Base-by-base conservation (phyloP, 345 rosid genomes). In the Citrus sinensis region DNA sequence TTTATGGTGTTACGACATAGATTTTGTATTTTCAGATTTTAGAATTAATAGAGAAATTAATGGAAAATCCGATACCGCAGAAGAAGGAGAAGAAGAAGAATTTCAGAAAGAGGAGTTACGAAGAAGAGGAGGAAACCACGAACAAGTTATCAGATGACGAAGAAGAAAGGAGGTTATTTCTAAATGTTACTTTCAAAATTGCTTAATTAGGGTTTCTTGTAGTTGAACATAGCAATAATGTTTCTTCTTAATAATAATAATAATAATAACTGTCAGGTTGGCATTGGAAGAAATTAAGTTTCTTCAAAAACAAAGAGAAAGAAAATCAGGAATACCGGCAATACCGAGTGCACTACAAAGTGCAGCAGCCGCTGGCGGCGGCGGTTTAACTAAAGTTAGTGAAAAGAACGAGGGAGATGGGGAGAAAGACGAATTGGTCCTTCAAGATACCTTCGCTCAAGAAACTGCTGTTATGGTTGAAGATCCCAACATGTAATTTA, bases 391-490 rank as follows among this genome's bases (percentile, higher is more conserved):
- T 67, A 92, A 89, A 83, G 34, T 82, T 37, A 80, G 74, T 9
- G 98, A 93, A 62, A 91, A 91, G 83, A 75, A 60, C 54, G 99
- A 92, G 27, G 92, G 85, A 6, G 99, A 92, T 65, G 99, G 95
- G 30, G 99, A 96, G 67, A 95, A 95, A 85, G 99, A 96, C 49
- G 99, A 96, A 73, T 89, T 94, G 75, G 99, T 96, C 64, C 93
- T 96, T 63, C 99, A 96, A 65, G 99, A 96, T 75, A 96, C 99
- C 32, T 94, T 94, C 71, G 98, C 99, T 80, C 99, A 92, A 80
- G 98, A 96, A 89, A 96, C 98, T 64, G 99, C 98, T 40, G 95
- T 96, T 80, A 85, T 91, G 87, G 89, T 91, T 67, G 98, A 95
- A 89, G 98, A 93, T 79, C 98, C 98, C 24, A 93, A 95, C 81